Conservation (phyloP, 1,284 basidiomycete genomes). For the Schizophyllum commune region DNA sequence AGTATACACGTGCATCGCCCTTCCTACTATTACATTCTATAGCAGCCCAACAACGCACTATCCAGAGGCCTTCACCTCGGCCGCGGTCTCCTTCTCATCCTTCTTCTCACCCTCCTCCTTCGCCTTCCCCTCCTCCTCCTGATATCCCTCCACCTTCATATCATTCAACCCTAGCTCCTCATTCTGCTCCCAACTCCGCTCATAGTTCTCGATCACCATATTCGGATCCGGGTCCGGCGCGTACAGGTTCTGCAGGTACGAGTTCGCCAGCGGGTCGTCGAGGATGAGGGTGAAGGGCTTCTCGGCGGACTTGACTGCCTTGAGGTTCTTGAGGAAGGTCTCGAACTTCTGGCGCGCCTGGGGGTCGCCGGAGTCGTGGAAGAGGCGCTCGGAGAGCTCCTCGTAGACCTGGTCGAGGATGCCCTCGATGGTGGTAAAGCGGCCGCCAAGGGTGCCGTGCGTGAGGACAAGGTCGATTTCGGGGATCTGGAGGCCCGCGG, state of each 20-base stretch:
- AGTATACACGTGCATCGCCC: too few relatives aligned
- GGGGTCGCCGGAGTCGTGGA: slow-evolving; percentile 56
- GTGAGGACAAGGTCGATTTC: slow-evolving; percentile 93
- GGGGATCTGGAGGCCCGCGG: slow-evolving; percentile 85
- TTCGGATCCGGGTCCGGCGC: slow-evolving; percentile 90
- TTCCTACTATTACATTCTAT: too few relatives aligned
- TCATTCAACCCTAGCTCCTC: slow-evolving; percentile 96
- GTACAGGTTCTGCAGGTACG: slow-evolving; percentile 93
- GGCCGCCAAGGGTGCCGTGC: slow-evolving; percentile 93
- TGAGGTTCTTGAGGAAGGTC: slow-evolving; percentile 74
- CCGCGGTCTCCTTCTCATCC: neutral
- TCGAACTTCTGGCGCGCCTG: slow-evolving; percentile 57
- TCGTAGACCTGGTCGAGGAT: slow-evolving; percentile 94
- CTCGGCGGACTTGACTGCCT: slow-evolving; percentile 71
- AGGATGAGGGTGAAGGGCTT: slow-evolving; percentile 86
- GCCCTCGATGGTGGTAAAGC: slow-evolving; percentile 97
- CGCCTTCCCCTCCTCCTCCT: slow-evolving; percentile 19
- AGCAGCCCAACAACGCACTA: too few relatives aligned
- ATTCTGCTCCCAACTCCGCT: slow-evolving; percentile 86
- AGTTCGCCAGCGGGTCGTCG: slow-evolving; percentile 94
- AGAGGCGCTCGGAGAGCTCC: slow-evolving; percentile 89
- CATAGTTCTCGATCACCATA: slow-evolving; percentile 81
- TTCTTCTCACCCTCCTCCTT: neutral
- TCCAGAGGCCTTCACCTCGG: too few relatives aligned
- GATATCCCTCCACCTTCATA: slow-evolving; percentile 88